Base-by-base conservation (phyloP, 1,139 yeast genomes). In the Pichia sp. region DNA sequence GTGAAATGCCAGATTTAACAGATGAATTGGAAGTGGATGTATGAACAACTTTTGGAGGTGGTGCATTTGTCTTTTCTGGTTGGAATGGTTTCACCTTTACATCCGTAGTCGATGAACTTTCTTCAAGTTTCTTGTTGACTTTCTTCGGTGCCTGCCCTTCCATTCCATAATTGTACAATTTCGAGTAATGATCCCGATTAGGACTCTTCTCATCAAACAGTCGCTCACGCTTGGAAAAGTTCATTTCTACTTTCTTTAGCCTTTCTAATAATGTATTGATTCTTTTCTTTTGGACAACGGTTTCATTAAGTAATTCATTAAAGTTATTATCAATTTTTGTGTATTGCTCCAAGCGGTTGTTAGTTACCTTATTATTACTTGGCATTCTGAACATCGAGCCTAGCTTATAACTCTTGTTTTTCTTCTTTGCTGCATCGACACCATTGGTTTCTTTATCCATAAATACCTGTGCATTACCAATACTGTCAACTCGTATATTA, bases 261-360 rank as follows among this genome's bases (percentile, higher is more conserved):
- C 57, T 55, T 2, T 32, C 30, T 4, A 61, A 42, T 14, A 61
- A 40, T 3, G 38, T 33, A 37, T 61, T 60, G 2, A 60, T 34
- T 15, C 57, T 46, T 7, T 44, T 42, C 32, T 56, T 52, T 1
- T 60, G 51, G 1, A 40, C 42, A 2, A 31, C 35, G 7, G 59
- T 17, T 15, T 39, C 36, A 14, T 40, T 38, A 22, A 51, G 51
- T 4, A 59, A 42, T 10, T 45, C 54, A 52, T 61, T 44, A 65
- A 58, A 18, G 53, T 53, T 46, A 54, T 55, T 50, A 64, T 67
- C 39, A 67, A 72, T 34, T 66, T 47, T 35, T 19, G 32, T 34
- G 27, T 51, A 42, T 21, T 22, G 36, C 20, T 44, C 28, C 3
- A 41, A 19, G 15, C 38, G 38, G 19, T 38, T 49, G 15, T 39